Evolutionary conservation across 2,329 filamentous ascomycete species (phyloP), one percentile per base, ranked within the genome.

Genomic region (Akanthomyces lecanii): DNA sequence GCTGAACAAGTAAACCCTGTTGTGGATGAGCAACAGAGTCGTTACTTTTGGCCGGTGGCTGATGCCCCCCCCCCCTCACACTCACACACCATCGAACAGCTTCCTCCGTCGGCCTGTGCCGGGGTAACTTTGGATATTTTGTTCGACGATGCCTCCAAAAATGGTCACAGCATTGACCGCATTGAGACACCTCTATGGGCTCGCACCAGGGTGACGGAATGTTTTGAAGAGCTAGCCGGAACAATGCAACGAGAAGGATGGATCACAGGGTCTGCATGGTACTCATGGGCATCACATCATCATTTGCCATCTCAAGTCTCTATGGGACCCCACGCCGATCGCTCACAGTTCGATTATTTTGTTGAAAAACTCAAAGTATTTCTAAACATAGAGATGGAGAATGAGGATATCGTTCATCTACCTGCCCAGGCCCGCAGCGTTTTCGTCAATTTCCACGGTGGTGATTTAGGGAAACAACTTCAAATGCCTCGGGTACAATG

Each of bases 231-330:
- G 14, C 28, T 63, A 4, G 47, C 53, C 7, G 12, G 7, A 7
- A n/a, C 61, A 38, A 56, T 63, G 53, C 53, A 42, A 25, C 45
- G 23, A 40, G 23, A 38, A 25, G 54, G 54, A 21, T 63, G 61
- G 61, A 56, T 63, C 30, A 23, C 45, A n/a, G 47, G n/a, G 4
- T 57, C 52, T 28, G 5, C 5, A 25, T 63, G 61, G 61, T 63
- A 52, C 45, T 63, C 61, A 28, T 63, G 61, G 61, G 40, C 47
- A 25, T 51, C 61, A 14, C 7, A 42, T 33, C 11, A 58, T 30
- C 21, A 47, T 11, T 4, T 14, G 8, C 51, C 28, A 42, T 21
- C 14, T 16, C 36, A 40, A 25, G 14, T 8, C 3, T n/a, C 44
- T 11, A 54, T 12, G 2, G 10, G 28, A 4, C 28, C 38, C 3